Percentiles rank a stretch among this genome's conserved stretches.
Conservation (phyloP, 176 grass and related monocot species). For the Puccinellia tenuiflora region DNA sequence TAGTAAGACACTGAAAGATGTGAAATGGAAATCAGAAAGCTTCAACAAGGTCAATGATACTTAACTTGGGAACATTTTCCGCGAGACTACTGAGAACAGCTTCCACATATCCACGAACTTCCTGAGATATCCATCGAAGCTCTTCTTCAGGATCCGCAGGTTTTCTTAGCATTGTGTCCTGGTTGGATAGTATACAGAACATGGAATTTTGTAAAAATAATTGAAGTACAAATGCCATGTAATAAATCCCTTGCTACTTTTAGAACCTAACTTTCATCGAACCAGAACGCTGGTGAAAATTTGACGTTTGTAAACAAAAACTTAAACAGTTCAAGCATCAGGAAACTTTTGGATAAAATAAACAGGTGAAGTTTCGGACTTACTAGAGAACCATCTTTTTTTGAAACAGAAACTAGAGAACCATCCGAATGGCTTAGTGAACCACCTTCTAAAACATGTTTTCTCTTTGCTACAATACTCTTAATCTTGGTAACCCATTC, state of each 20-base stretch:
- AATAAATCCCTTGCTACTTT: background rate
- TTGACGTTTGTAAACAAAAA: background rate
- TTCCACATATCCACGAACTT: conserved; percentile 83
- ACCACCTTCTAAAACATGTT: conserved; percentile 21
- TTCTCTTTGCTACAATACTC: conserved; percentile 39
- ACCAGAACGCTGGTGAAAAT: background rate
- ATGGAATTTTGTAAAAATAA: conserved; percentile 6
- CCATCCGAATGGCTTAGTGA: conserved; percentile 52
- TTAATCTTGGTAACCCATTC: conserved; percentile 69
- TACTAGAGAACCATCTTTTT: conserved; percentile 68
- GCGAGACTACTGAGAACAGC: conserved; percentile 70
- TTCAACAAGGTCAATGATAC: conserved; percentile 3
- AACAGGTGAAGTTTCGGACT: conserved; percentile 14
- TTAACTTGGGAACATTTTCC: conserved; percentile 79
- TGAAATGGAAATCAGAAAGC: background rate
- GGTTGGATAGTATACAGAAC: background rate
- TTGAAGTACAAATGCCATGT: background rate
- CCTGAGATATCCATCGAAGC: conserved; percentile 91
- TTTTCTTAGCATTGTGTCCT: conserved; percentile 63
- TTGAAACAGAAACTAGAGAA: conserved; percentile 41
- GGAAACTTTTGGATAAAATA: background rate
- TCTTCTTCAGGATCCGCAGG: conserved; percentile 91
- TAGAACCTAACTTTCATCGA: background rate
- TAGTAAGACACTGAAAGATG: background rate
- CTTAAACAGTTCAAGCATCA: background rate